Evolutionary conservation across 805 yeast species (phyloP), one percentile per base, ranked within the genome.

Genomic region (Kregervanrija pseudodelftensis): DNA sequence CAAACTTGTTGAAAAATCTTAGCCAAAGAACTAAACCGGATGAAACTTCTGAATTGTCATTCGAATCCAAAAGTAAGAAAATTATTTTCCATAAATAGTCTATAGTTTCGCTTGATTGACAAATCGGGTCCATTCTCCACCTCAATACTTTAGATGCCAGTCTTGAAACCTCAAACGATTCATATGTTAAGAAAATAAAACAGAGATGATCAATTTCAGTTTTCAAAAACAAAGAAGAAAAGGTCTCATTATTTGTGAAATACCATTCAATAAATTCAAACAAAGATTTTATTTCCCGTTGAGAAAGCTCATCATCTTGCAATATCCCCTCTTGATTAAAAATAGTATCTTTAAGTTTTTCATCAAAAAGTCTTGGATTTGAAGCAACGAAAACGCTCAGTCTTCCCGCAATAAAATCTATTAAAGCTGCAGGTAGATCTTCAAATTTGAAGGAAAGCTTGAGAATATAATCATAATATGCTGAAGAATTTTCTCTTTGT

Each of bases 21-120:
- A 83, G 58, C 79, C 86, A 76, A 16, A 80, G 65, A 8, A 76
- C 64, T 44, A 68, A 73, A 0, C 75, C 79, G 51, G 70, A 71
- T 8, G 72, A 65, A 14, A 60, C 56, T 13, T 54, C 50, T 10
- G 54, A 59, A 51, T 46, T 47, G 31, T 46, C 53, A 35, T 42
- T 40, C 0, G 74, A 60, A 2, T 49, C 49, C 39, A 64, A 57
- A 13, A 78, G 56, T 0, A 52, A 47, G 43, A 65, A 69, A 8
- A 81, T 64, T 2, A 69, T 47, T 2, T 63, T 52, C 87, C 87
- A 81, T 8, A 64, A 56, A 3, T 37, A n/a, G 38, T 65, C 63
- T 16, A 67, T 52, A 0, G 45, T 30, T 3, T 37, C 40, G 16
- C 51, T 45, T 1, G 49, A 35, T 1, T 41, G 53, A 36, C 33